A percentile compares a stretch with the other conserved stretches of the same genome.
These are phyloP conservation scores for Pezicula carpinea DNA, from an alignment of 2,329 filamentous ascomycete genomes.

Conservation along the genomic window DNA sequence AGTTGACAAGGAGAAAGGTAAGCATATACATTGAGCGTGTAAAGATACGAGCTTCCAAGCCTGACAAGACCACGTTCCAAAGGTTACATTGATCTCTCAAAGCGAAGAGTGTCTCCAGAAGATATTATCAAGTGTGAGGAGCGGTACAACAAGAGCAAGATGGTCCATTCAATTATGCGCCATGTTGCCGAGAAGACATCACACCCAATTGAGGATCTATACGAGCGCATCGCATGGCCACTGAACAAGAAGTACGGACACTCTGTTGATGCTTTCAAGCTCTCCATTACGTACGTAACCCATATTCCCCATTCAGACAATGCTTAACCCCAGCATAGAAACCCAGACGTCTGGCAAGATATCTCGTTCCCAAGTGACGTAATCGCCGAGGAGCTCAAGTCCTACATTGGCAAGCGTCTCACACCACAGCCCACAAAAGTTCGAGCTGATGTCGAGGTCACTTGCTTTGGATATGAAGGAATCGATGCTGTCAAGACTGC, in stretches of 20 bases:
- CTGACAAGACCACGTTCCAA: slow-evolving; percentile 3
- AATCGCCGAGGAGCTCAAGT: slow-evolving; percentile 84
- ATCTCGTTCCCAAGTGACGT: slow-evolving; percentile 82
- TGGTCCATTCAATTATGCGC: slow-evolving; percentile 98
- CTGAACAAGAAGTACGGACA: slow-evolving; percentile 97
- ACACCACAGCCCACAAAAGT: slow-evolving; percentile 99
- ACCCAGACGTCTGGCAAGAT: slow-evolving; percentile 93
- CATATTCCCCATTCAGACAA: slow-evolving; percentile 1
- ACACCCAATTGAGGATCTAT: slow-evolving; percentile 89
- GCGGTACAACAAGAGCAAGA: slow-evolving; percentile 99
- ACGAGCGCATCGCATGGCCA: slow-evolving; percentile 94
- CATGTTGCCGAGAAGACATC: slow-evolving; percentile 97
- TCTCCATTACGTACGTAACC: slow-evolving; percentile 80
- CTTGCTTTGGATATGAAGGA: slow-evolving; percentile 92
- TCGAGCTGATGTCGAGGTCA: slow-evolving; percentile 94
- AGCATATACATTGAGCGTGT: slow-evolving; percentile 20
- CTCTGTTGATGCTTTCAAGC: slow-evolving; percentile 96
- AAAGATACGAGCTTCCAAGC: slow-evolving; percentile 2
- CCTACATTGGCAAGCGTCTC: slow-evolving; percentile 94
- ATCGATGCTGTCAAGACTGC: slow-evolving; percentile 97
- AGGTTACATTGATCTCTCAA: slow-evolving; percentile 97
- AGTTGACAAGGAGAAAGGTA: slow-evolving; percentile 98
- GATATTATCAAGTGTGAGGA: slow-evolving; percentile 99
- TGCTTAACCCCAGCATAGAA: slow-evolving; percentile 46
- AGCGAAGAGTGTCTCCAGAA: slow-evolving; percentile 94